These are phyloP conservation scores for Penicillium soppii DNA, from an alignment of 495 filamentous ascomycete species.

Conservation along the genomic window DNA sequence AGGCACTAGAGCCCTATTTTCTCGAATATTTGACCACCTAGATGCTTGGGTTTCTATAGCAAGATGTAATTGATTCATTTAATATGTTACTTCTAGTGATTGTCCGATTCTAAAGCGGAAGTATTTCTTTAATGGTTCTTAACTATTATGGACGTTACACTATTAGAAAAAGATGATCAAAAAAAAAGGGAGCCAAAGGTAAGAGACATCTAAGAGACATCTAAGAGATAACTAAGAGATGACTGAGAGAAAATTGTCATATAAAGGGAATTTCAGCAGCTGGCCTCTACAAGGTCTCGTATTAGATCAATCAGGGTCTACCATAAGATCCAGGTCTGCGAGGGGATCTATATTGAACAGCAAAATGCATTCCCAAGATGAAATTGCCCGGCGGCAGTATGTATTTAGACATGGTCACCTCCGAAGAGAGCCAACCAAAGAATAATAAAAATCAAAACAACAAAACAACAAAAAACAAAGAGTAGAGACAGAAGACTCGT, in stretches of 20 bases:
- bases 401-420: constrained; percentile 1
- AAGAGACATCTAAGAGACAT: not conserved
- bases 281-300: not conserved
- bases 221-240: not conserved
- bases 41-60: constrained; percentile 1
- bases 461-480: constrained; percentile 4
- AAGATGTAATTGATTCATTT: constrained; percentile 1
- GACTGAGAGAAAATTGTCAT: not conserved
- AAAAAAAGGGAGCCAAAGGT: not conserved
- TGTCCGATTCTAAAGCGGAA: constrained; percentile 1
- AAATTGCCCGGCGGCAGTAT: not conserved
- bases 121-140: not conserved
- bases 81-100: constrained; percentile 2
- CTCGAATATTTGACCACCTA: constrained; percentile 1
- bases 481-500: not conserved
- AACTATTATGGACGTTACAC: not conserved
- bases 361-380: not conserved
- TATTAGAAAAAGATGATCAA: not conserved
- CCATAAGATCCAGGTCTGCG: not conserved
- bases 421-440: not conserved
- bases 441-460: not conserved
- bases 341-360: not conserved
- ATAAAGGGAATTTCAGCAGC: not conserved
- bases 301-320: not conserved
- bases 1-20: not conserved